Conservation (phyloP, 2,329 filamentous ascomycete species). For the Stromatinia cepivora region DNA sequence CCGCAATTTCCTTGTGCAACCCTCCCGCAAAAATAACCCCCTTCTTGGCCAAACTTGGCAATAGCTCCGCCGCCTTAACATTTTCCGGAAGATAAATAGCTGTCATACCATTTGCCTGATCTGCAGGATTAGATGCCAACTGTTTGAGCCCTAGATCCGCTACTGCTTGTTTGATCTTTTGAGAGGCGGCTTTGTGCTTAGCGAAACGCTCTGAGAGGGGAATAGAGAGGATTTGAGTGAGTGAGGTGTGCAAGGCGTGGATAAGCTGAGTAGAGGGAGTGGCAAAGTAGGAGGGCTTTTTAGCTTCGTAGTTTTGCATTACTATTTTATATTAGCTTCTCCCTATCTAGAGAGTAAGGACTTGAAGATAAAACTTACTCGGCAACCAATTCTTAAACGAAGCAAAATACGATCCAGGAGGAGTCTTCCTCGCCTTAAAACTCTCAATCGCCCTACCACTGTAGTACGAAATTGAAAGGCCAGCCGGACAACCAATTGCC, state of each 20-base stretch:
- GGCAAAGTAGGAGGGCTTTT: slow-evolving; percentile 97
- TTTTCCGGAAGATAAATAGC: slow-evolving; percentile 92
- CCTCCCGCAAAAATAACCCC: slow-evolving; percentile 94
- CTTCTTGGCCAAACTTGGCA: slow-evolving; percentile 81
- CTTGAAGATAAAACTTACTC: slow-evolving; percentile 53
- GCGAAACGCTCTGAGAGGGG: slow-evolving; percentile 82
- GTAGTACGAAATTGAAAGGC: slow-evolving; percentile 90
- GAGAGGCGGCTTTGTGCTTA: slow-evolving; percentile 73
- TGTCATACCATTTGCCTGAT: slow-evolving; percentile 97
- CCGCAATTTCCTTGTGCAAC: slow-evolving; percentile 91
- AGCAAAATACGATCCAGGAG: slow-evolving; percentile 87
- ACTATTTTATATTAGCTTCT: slow-evolving; percentile 51
- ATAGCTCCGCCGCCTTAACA: slow-evolving; percentile 75
- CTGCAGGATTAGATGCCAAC: slow-evolving; percentile 78
- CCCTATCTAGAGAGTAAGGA: slow-evolving; percentile 3
- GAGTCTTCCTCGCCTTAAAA: slow-evolving; percentile 77
- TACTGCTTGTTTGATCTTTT: slow-evolving; percentile 83
- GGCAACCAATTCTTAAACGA: slow-evolving; percentile 97
- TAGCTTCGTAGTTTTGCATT: slow-evolving; percentile 98
- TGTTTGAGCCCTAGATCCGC: slow-evolving; percentile 81
- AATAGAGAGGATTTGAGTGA: slow-evolving; percentile 80
- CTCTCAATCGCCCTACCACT: slow-evolving; percentile 82
- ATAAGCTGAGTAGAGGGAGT: slow-evolving; percentile 94
- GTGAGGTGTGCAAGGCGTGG: slow-evolving; percentile 85
- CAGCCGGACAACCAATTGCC: slow-evolving; percentile 92